Conservation (phyloP, 1,139 yeast species). For the Yamadazyma oceani region DNA sequence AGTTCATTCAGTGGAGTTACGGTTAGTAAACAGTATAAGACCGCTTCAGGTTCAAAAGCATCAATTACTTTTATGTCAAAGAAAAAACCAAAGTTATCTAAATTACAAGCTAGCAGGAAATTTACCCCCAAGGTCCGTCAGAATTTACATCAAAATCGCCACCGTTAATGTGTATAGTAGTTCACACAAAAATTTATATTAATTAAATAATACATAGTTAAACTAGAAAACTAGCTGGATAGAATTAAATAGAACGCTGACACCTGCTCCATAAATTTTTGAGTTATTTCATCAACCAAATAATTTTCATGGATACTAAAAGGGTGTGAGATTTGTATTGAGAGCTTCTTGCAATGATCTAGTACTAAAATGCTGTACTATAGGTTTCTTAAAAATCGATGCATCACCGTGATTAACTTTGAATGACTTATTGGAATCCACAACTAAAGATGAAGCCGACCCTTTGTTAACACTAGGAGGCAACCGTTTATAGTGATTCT, state of each 20-base stretch:
- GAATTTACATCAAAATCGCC: conserved; percentile 2
- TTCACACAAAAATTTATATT: not conserved
- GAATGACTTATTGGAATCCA: conserved; percentile 49
- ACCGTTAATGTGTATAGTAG: not conserved
- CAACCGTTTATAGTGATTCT: conserved; percentile 26
- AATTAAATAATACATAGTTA: not conserved
- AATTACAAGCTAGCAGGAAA: conserved; percentile 4
- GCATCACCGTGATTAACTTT: conserved; percentile 44
- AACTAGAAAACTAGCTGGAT: conserved; percentile 5
- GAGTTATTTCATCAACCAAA: conserved; percentile 2
- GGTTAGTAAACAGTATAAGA: conserved; percentile 53
- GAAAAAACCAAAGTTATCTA: conserved; percentile 5
- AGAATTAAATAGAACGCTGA: not conserved
- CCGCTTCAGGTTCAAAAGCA: conserved; percentile 58
- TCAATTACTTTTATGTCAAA: conserved; percentile 55
- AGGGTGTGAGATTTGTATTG: conserved; percentile 7
- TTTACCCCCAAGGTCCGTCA: not conserved
- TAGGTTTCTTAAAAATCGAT: conserved; percentile 38
- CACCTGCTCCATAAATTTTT: not conserved
- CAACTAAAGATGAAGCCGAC: conserved; percentile 43
- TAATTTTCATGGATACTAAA: not conserved
- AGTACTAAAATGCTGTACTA: conserved; percentile 36
- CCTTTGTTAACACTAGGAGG: conserved; percentile 30
- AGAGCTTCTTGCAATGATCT: conserved; percentile 38
- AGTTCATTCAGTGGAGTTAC: conserved; percentile 56